phyloP scores from a whole-genome alignment of 495 filamentous ascomycete genomes.

The Venustampulla echinocandica region DNA sequence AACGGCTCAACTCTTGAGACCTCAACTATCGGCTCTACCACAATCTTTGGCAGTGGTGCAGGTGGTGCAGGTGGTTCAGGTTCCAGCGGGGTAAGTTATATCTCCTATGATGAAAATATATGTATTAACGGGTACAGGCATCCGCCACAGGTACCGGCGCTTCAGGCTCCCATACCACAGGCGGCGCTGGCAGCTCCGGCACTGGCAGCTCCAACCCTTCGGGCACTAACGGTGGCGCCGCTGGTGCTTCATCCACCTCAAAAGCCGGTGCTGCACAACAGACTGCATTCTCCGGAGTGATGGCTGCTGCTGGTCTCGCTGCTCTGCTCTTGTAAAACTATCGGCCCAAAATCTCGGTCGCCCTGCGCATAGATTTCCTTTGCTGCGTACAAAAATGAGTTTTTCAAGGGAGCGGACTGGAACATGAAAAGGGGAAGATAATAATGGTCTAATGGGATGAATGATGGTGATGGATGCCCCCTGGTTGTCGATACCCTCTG shows the following conservation, averaged over 20 bases:
- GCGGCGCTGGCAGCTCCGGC: conserved; percentile 3
- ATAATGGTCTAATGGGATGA: conserved; percentile 13
- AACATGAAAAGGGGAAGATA: conserved; percentile 2
- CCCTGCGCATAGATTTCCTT: conserved; percentile 9
- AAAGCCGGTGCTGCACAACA: conserved; percentile 16
- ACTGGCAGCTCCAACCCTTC: neutral
- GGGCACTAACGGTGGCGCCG: neutral
- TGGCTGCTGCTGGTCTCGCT: conserved; percentile 20
- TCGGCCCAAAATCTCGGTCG: neutral
- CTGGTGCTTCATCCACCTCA: conserved; percentile 13
- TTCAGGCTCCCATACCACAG: neutral
- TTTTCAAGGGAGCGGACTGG: neutral
- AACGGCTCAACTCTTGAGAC: conserved; percentile 11
- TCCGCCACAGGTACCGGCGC: neutral
- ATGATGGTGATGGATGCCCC: conserved; percentile 8
- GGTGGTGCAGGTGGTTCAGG: neutral
- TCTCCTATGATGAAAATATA: neutral
- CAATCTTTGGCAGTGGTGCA: conserved; percentile 10
- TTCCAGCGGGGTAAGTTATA: neutral
- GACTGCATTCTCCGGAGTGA: conserved; percentile 18
- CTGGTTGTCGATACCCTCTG: conserved; percentile 11
- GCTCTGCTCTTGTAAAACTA: conserved; percentile 21
- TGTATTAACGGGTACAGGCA: too few species aligned
- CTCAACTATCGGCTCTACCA: conserved; percentile 14
- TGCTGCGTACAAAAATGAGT: conserved; percentile 9